phyloP scores from a whole-genome alignment of 2,329 filamentous ascomycete genomes.

The Xylariaceae sp. region DNA sequence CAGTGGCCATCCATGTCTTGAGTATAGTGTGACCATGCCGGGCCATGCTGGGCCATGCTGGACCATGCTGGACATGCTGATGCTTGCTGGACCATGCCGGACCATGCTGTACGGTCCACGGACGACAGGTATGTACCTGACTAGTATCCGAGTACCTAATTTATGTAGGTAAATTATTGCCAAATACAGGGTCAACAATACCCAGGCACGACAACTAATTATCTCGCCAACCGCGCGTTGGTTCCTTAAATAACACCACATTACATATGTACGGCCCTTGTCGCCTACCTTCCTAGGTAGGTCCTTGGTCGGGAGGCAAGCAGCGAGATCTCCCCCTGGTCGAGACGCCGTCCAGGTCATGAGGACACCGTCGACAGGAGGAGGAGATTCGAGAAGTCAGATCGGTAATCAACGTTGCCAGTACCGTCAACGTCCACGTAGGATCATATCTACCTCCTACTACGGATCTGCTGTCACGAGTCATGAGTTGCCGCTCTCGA shows the following conservation, averaged over 20 bases:
- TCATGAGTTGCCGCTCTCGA: not conserved
- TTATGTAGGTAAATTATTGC: not conserved
- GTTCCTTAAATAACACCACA: not conserved
- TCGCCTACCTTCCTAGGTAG: not conserved
- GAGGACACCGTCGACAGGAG: too few relatives aligned
- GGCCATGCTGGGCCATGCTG: too few relatives aligned
- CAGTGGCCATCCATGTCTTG: not conserved
- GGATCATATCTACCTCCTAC: not conserved
- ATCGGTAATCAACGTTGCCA: not conserved
- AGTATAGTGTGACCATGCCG: not conserved
- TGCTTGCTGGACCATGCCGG: not conserved
- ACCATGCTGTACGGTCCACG: too few relatives aligned
- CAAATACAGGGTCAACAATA: not conserved
- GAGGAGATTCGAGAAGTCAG: not conserved
- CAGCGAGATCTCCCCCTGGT: not conserved
- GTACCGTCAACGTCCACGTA: not conserved
- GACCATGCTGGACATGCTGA: not conserved
- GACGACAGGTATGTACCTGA: not conserved
- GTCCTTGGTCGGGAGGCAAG: not conserved
- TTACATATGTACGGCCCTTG: not conserved
- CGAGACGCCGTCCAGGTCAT: too few relatives aligned
- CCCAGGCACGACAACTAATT: not conserved
- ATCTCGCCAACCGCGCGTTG: conserved; percentile 1
- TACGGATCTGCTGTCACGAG: not conserved
- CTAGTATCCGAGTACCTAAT: not conserved